phyloP scores from a whole-genome alignment of 2,329 filamentous ascomycete species.

The Sarocladium kiliense region DNA sequence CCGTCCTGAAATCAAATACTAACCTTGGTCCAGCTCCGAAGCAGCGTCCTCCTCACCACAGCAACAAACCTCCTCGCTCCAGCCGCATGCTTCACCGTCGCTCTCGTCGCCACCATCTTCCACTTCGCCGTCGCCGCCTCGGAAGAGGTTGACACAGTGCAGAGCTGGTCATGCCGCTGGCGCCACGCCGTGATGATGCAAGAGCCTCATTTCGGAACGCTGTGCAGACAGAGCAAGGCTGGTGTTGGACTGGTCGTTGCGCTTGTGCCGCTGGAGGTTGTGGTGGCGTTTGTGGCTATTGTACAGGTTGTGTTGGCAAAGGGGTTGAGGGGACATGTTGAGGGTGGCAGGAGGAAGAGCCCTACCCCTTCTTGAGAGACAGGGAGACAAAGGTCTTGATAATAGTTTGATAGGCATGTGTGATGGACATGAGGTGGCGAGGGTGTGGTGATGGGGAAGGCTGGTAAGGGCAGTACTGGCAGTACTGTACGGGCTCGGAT shows the following conservation, averaged over 20 bases:
- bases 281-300: conserved; percentile 40
- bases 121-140: conserved; percentile 55
- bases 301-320: conserved; percentile 41
- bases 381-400: not conserved
- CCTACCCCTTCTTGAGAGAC: conserved; percentile 19
- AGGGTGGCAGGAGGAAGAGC: conserved; percentile 27
- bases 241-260: conserved; percentile 49
- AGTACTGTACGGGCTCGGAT: not conserved
- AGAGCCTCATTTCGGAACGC: conserved; percentile 48
- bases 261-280: conserved; percentile 51
- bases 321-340: conserved; percentile 23
- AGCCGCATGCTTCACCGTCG: conserved; percentile 26
- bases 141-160: conserved; percentile 48
- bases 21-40: conserved; percentile 5
- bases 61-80: conserved; percentile 22
- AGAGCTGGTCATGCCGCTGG: conserved; percentile 62
- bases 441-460: not conserved
- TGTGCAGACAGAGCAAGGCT: conserved; percentile 52
- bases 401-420: not conserved
- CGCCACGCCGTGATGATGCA: conserved; percentile 43
- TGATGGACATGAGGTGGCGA: not conserved
- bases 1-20: not conserved
- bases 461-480: too few species aligned
- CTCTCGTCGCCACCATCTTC: conserved; percentile 49
- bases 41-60: conserved; percentile 16